A percentile compares a stretch with the other conserved stretches of the same genome.
Conservation (phyloP, 2,329 filamentous ascomycete species). For the Aspergillus fijiensis region DNA sequence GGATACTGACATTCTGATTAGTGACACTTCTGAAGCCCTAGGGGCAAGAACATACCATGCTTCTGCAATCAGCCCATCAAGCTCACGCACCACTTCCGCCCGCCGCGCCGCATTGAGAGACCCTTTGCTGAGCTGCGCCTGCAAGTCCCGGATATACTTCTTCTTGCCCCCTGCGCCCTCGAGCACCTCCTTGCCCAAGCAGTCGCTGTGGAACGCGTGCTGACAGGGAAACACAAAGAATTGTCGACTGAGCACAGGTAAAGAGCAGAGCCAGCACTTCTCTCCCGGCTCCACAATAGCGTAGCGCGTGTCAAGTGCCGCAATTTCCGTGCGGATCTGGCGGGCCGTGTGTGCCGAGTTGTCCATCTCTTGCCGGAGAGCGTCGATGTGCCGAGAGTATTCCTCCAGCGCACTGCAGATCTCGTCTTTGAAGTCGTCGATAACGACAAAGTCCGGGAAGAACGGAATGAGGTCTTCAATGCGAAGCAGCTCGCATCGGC, state of each 20-base stretch:
- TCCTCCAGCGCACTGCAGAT: constrained; percentile 92
- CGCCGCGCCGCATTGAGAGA: constrained; percentile 68
- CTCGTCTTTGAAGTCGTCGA: constrained; percentile 98
- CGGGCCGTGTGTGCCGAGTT: constrained; percentile 83
- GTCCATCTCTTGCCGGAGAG: constrained; percentile 90
- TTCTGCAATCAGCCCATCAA: constrained; percentile 88
- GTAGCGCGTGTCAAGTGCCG: constrained; percentile 80
- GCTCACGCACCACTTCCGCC: constrained; percentile 79
- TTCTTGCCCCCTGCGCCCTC: constrained; percentile 77
- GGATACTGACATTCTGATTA: constrained; percentile 59
- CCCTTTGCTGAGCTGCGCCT: constrained; percentile 77
- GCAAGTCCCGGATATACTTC: constrained; percentile 79
- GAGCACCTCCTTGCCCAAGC: constrained; percentile 79
- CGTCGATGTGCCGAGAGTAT: constrained; percentile 87
- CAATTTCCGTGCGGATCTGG: constrained; percentile 88
- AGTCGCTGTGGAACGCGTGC: constrained; percentile 96
- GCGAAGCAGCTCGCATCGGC: constrained; percentile 82
- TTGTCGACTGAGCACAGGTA: constrained; percentile 83
- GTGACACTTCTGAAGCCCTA: constrained; percentile 23
- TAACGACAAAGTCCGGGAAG: constrained; percentile 97
- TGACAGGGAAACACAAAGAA: constrained; percentile 99
- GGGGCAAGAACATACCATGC: constrained; percentile 65
- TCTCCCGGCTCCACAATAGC: constrained; percentile 96
- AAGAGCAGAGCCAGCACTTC: constrained; percentile 81
- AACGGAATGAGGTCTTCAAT: constrained; percentile 98